Evolutionary conservation across 2,329 filamentous ascomycete species (phyloP).

Genomic region (Albifimbria verrucaria): DNA sequence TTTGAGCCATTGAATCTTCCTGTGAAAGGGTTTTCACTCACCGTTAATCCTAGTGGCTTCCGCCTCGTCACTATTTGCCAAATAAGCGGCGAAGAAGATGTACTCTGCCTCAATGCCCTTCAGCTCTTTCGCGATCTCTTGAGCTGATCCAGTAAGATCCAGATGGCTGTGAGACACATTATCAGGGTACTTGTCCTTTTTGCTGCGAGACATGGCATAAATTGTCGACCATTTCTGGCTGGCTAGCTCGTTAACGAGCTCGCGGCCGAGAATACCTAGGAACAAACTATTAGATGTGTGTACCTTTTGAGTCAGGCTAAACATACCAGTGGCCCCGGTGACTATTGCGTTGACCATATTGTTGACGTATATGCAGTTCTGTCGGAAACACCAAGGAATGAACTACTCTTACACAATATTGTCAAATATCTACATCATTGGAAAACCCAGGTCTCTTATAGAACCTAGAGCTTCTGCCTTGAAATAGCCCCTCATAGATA

Average conservation of each 20-base stretch:
- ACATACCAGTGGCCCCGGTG: background rate
- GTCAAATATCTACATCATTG: too few species aligned
- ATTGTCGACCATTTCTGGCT: background rate
- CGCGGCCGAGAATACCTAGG: background rate
- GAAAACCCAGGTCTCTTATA: too few species aligned
- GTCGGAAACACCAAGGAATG: too few species aligned
- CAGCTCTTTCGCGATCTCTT: background rate
- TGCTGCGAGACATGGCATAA: background rate
- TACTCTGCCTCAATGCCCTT: background rate
- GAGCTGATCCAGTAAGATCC: background rate
- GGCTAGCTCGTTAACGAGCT: background rate
- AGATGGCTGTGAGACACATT: background rate
- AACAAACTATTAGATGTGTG: background rate
- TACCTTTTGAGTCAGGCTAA: background rate
- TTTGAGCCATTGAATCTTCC: background rate
- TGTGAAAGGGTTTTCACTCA: background rate
- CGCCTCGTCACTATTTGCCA: background rate
- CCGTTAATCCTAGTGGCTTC: background rate
- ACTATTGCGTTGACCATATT: too few species aligned
- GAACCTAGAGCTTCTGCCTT: too few species aligned
- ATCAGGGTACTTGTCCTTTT: background rate
- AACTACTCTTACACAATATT: too few species aligned
- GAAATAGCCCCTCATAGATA: too few species aligned
- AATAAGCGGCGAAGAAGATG: background rate
- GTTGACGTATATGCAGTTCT: too few species aligned